Percentiles rank a stretch among this genome's conserved stretches.
Conservation (phyloP, 2,329 filamentous ascomycete species). For the Coniochaeta sp. region DNA sequence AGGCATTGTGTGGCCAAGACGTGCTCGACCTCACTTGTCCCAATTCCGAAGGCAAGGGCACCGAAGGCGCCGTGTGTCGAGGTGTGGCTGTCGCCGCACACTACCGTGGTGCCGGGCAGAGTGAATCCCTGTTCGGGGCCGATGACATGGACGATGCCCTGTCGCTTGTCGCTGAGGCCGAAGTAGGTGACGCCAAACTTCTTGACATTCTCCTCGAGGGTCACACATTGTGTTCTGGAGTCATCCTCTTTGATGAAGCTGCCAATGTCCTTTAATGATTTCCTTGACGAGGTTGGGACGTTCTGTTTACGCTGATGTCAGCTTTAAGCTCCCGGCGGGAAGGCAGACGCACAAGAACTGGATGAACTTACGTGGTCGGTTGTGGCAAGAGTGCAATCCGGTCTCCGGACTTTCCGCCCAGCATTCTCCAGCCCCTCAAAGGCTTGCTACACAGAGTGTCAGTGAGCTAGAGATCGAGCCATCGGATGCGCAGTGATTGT, state of each 20-base stretch:
- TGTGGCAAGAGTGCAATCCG: constrained; percentile 93
- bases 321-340: constrained; percentile 11
- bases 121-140: constrained; percentile 98
- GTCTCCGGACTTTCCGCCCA: constrained; percentile 77
- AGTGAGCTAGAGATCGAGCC: background rate
- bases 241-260: constrained; percentile 94
- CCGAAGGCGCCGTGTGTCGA: constrained; percentile 97
- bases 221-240: constrained; percentile 87
- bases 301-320: constrained; percentile 50
- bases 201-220: constrained; percentile 94
- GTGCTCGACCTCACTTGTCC: constrained; percentile 97
- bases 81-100: constrained; percentile 96
- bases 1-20: constrained; percentile 94
- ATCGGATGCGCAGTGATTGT: background rate
- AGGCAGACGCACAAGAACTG: background rate
- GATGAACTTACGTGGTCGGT: constrained; percentile 79
- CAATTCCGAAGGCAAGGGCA: constrained; percentile 90
- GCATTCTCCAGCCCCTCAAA: constrained; percentile 94
- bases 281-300: constrained; percentile 84
- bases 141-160: constrained; percentile 98
- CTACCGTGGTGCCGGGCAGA: constrained; percentile 90
- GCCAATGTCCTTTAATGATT: constrained; percentile 87
- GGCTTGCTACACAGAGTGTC: constrained; percentile 61
- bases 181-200: constrained; percentile 97
- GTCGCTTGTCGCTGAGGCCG: constrained; percentile 88